These are phyloP conservation scores for Populus nigra DNA, from an alignment of 345 rosid species.

Conservation along the genomic window DNA sequence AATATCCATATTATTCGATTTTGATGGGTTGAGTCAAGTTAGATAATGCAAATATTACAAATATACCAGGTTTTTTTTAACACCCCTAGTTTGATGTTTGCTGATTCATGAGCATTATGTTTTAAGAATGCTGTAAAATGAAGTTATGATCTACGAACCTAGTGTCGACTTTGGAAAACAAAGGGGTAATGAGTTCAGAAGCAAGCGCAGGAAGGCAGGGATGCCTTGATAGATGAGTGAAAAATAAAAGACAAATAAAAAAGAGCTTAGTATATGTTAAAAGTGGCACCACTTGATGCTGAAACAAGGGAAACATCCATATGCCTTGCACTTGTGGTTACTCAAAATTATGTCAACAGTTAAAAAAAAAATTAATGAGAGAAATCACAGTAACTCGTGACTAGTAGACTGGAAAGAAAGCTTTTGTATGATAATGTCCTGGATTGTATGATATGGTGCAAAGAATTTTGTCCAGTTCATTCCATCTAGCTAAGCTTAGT, in stretches of 20 bases:
- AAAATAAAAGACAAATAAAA: not conserved
- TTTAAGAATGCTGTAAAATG: not conserved
- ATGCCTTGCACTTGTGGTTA: not conserved
- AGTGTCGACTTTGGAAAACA: not conserved
- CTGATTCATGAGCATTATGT: not conserved
- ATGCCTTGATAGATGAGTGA: not conserved
- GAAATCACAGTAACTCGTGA: not conserved
- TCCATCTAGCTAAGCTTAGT: not conserved
- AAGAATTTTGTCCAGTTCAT: not conserved
- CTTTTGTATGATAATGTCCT: not conserved
- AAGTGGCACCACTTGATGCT: not conserved
- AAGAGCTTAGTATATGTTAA: not conserved
- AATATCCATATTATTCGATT: too few relatives aligned
- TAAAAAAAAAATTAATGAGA: not conserved
- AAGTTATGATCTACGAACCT: not conserved
- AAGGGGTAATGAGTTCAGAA: not conserved
- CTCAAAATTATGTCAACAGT: not conserved
- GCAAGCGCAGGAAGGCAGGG: not conserved
- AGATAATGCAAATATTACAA: too few relatives aligned
- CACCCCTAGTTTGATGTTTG: not conserved
- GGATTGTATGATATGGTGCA: not conserved
- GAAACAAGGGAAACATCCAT: not conserved
- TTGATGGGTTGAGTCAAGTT: too few relatives aligned
- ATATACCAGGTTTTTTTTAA: too few relatives aligned
- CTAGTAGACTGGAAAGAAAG: not conserved